Conservation (phyloP, 176 grass and related monocot genomes). For the Cenchrus americanus region DNA sequence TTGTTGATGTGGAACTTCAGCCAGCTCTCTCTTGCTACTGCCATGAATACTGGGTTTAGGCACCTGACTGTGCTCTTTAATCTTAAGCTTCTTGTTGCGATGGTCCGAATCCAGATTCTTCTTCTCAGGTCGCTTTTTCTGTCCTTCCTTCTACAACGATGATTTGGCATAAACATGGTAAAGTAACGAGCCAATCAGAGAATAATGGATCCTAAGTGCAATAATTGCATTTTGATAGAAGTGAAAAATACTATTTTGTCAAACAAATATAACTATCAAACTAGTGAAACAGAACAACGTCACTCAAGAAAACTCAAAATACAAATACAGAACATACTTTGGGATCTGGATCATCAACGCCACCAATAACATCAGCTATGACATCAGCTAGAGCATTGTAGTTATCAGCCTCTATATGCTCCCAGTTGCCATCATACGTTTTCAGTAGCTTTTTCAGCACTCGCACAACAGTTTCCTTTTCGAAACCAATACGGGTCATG, state of each 20-base stretch:
- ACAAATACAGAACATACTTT: constrained; percentile 25
- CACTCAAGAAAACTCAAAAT: background rate
- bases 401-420: constrained; percentile 80
- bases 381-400: constrained; percentile 60
- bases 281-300: constrained; percentile 26
- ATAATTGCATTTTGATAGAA: background rate
- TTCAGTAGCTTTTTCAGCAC: constrained; percentile 54
- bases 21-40: constrained; percentile 14
- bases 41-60: constrained; percentile 16
- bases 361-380: constrained; percentile 62
- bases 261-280: constrained; percentile 20
- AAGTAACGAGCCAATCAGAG: constrained; percentile 1
- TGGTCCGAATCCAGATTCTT: constrained; percentile 37
- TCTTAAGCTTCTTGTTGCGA: constrained; percentile 45
- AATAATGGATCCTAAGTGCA: background rate
- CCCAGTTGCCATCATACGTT: constrained; percentile 68
- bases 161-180: constrained; percentile 25
- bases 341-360: constrained; percentile 26
- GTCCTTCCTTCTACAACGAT: constrained; percentile 34
- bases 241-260: background rate
- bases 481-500: constrained; percentile 54
- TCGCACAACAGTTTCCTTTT: constrained; percentile 29
- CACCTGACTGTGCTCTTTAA: constrained; percentile 3
- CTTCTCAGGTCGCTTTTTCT: constrained; percentile 35
- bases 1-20: background rate